phyloP scores from a whole-genome alignment of 179 eudicot species.

The Silene noctiflora region DNA sequence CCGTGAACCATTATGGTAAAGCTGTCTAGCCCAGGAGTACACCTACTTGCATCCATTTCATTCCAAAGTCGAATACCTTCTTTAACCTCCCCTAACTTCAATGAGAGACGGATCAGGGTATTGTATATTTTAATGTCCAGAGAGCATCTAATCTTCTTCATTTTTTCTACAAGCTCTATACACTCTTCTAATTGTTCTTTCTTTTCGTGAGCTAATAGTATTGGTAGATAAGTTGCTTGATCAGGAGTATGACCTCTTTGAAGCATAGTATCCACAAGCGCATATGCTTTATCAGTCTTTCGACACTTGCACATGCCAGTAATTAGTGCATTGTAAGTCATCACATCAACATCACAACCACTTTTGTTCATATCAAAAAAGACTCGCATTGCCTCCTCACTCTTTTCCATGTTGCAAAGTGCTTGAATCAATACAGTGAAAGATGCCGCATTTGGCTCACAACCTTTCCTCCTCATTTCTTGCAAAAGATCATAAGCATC shows the following conservation, averaged over 20 bases:
- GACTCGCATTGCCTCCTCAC: slow-evolving; percentile 71
- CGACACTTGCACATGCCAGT: slow-evolving; percentile 81
- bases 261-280: slow-evolving; percentile 64
- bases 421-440: slow-evolving; percentile 84
- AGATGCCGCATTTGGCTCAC: slow-evolving; percentile 79
- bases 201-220: slow-evolving; percentile 81
- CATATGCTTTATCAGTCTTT: slow-evolving; percentile 62
- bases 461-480: slow-evolving; percentile 87
- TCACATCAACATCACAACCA: slow-evolving; percentile 75
- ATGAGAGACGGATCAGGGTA: slow-evolving; percentile 60
- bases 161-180: slow-evolving; percentile 61
- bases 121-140: slow-evolving; percentile 73
- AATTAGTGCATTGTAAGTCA: slow-evolving; percentile 72
- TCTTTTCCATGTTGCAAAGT: slow-evolving; percentile 66
- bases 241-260: slow-evolving; percentile 63
- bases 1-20: slow-evolving; percentile 74
- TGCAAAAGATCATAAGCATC: slow-evolving; percentile 83
- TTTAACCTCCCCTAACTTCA: slow-evolving; percentile 74
- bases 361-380: slow-evolving; percentile 60
- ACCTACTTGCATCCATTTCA: slow-evolving; percentile 60
- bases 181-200: slow-evolving; percentile 81
- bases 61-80: slow-evolving; percentile 65
- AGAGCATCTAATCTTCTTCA: slow-evolving; percentile 53
- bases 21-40: slow-evolving; percentile 62
- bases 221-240: slow-evolving; percentile 60